Evolutionary conservation across 2,329 filamentous ascomycete genomes (phyloP), one percentile per base, ranked within the genome.

Genomic region (Cordyceps javanica): DNA sequence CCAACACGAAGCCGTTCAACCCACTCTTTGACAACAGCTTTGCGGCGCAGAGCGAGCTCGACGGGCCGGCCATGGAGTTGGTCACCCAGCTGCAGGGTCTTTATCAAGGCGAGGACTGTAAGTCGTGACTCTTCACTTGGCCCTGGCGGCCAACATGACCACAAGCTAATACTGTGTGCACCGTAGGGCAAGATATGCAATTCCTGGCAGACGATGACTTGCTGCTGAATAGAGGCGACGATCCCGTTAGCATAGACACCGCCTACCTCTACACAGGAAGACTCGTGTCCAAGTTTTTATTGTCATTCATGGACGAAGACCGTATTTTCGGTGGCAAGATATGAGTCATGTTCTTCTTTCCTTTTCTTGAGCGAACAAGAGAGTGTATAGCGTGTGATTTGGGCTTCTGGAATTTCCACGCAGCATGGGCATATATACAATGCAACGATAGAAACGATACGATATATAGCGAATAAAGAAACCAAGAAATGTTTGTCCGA

Each of bases 251-350:
- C 1, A 72, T 74, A 51, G 75, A 82, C 59, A 72, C 79, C 16
- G 72, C 77, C 16, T 68, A 75, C 38, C 72, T 80, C 63, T 83
- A 83, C 65, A 78, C 74, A 0, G 81, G 81, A 0, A 75, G 80
- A 13, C 70, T 84, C 49, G 69, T 80, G 55, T 72, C 80, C 54
- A 77, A 77, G 64, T 83, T 84, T 64, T 63, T 84, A 57, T 69
- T 83, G 23, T 83, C 80, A 0, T 84, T 84, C 62, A 71, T 70
- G 3, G 72, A 80, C 59, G 78, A 81, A 63, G 74, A 72, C 62
- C 72, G 73, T 59, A 74, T 81, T 19, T 79, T 80, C 60, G 77
- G 70, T 19, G 65, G 66, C 41, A 58, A 60, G 55, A 64, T 64
- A 49, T 67, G 57, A 41, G 23, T n/a, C n/a, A n/a, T n/a, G n/a